These are phyloP conservation scores for Xerocomus potaroensis DNA, from an alignment of 768 basidiomycete genomes.

Conservation along the genomic window DNA sequence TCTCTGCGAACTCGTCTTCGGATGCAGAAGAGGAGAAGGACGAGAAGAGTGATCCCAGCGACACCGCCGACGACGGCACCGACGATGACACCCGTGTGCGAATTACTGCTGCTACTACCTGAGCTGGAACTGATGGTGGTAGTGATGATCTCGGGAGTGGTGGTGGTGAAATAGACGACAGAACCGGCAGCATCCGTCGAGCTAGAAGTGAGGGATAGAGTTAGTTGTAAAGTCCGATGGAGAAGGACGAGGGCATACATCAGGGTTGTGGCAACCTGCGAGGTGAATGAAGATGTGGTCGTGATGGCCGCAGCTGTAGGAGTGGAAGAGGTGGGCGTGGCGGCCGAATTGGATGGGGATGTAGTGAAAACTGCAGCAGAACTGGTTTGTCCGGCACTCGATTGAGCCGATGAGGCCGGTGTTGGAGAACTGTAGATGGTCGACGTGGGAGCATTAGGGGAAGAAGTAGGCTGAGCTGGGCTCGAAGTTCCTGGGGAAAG, in stretches of 20 bases:
- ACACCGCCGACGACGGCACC: constrained; percentile 53
- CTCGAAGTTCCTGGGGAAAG: constrained; percentile 2
- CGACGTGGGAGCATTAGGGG: background rate
- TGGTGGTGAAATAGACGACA: constrained; percentile 15
- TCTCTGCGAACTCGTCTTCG: constrained; percentile 25
- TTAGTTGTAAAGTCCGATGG: background rate
- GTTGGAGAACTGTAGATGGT: constrained; percentile 6
- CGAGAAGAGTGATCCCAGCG: constrained; percentile 24
- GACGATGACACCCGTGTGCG: constrained; percentile 41
- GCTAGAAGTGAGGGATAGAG: constrained; percentile 4
- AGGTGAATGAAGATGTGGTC: constrained; percentile 9
- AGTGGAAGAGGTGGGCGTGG: background rate
- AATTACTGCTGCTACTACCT: background rate
- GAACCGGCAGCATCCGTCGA: constrained; percentile 24
- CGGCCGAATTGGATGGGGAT: background rate
- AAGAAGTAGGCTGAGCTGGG: background rate
- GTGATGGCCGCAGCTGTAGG: background rate
- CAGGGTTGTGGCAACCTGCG: constrained; percentile 14
- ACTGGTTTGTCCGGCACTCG: constrained; percentile 1
- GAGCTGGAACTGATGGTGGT: constrained; percentile 6
- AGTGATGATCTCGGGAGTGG: constrained; percentile 11
- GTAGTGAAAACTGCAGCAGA: background rate
- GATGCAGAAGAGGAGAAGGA: constrained; percentile 29
- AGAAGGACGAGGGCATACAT: constrained; percentile 15
- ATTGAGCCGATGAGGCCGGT: background rate